Conservation (phyloP, 2,329 filamentous ascomycete species). For the Phoma herbarum region DNA sequence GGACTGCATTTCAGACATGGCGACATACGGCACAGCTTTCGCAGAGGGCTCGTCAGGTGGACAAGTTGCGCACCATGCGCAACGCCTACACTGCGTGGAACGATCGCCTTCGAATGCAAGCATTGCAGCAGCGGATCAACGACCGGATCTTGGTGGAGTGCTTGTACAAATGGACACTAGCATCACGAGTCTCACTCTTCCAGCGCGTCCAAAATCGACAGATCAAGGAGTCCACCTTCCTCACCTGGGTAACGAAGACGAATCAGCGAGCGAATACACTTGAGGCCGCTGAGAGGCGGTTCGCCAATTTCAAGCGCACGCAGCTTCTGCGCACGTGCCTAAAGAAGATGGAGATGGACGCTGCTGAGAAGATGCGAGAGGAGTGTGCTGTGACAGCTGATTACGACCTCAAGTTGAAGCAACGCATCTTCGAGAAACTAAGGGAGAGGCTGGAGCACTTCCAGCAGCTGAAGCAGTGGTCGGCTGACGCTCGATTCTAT, state of each 20-base stretch:
- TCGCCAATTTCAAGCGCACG: conserved; percentile 42
- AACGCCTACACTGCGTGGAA: conserved; percentile 71
- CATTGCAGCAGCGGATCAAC: conserved; percentile 62
- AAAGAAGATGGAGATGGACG: conserved; percentile 39
- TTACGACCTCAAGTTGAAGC: conserved; percentile 53
- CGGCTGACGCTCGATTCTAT: conserved; percentile 65
- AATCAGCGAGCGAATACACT: conserved; percentile 40
- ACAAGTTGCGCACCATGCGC: conserved; percentile 62
- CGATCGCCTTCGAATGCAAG: conserved; percentile 64
- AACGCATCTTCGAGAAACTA: conserved; percentile 49
- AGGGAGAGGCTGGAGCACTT: conserved; percentile 54
- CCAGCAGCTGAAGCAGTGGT: conserved; percentile 61
- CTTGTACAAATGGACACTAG: conserved; percentile 70
- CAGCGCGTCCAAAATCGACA: conserved; percentile 48
- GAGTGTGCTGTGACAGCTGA: conserved; percentile 53
- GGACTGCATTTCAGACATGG: conserved; percentile 61
- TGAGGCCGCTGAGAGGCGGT: conserved; percentile 42
- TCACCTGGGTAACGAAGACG: conserved; percentile 42
- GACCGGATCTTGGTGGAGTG: conserved; percentile 64
- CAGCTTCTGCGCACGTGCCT: conserved; percentile 40
- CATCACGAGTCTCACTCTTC: conserved; percentile 55
- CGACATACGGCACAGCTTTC: conserved; percentile 53
- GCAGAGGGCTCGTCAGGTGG: conserved; percentile 59
- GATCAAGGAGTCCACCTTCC: conserved; percentile 39
- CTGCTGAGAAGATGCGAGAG: conserved; percentile 36